Evolutionary conservation across 495 filamentous ascomycete species (phyloP).

Genomic region (Cairneyella variabilis): DNA sequence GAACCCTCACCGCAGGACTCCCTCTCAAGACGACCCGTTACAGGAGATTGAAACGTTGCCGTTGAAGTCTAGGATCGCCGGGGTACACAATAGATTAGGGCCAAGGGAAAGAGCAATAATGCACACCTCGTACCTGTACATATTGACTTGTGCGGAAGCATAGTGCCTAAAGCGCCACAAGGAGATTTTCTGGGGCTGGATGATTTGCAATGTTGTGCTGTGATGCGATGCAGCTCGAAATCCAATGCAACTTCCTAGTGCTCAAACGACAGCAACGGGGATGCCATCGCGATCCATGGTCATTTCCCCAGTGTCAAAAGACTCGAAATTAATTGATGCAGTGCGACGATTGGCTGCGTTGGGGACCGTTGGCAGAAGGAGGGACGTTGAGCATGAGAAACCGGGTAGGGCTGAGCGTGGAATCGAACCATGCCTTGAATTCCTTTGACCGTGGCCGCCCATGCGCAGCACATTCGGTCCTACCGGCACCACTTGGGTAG

Average conservation of each 20-base stretch:
- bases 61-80: too few relatives aligned
- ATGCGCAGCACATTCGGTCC: conserved; percentile 5
- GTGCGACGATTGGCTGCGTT: neutral
- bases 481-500: neutral
- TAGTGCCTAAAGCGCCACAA: neutral
- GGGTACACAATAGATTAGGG: too few relatives aligned
- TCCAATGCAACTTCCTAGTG: neutral
- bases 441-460: neutral
- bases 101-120: too few relatives aligned
- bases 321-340: neutral
- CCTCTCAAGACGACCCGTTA: too few relatives aligned
- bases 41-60: too few relatives aligned
- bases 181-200: neutral
- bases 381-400: neutral
- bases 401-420: neutral
- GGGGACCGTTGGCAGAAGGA: neutral
- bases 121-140: too few relatives aligned
- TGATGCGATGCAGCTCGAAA: neutral
- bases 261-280: neutral
- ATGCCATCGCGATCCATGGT: neutral
- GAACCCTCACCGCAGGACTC: too few relatives aligned
- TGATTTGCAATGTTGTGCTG: too few relatives aligned
- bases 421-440: neutral
- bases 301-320: neutral
- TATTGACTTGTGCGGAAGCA: neutral